phyloP scores from a whole-genome alignment of 2,329 filamentous ascomycete genomes.

The Claviceps digitariae region DNA sequence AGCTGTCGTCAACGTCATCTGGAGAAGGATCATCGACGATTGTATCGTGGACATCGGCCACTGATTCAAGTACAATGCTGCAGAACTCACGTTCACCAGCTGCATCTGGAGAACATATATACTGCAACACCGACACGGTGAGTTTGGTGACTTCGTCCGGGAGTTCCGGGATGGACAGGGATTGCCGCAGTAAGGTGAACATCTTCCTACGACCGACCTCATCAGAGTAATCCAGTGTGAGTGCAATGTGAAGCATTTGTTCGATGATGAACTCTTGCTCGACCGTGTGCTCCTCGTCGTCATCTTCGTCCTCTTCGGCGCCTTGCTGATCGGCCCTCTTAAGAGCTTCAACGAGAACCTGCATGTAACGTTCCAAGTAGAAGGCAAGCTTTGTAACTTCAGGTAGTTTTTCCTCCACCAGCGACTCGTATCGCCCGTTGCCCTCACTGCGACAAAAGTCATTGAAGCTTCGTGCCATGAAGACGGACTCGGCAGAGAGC shows the following conservation, averaged over 20 bases:
- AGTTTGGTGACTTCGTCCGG: conserved; percentile 90
- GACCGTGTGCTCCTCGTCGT: conserved; percentile 67
- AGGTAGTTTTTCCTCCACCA: conserved; percentile 86
- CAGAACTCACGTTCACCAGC: conserved; percentile 73
- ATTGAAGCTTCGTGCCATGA: conserved; percentile 85
- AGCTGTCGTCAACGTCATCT: conserved; percentile 54
- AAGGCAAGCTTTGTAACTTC: conserved; percentile 87
- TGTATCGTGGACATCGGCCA: conserved; percentile 92
- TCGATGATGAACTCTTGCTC: conserved; percentile 94
- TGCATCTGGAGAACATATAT: conserved; percentile 63
- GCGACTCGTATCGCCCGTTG: conserved; percentile 58
- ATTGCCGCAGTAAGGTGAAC: conserved; percentile 80
- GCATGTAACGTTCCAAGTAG: conserved; percentile 70
- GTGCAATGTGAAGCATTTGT: conserved; percentile 82
- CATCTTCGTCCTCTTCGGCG: conserved; percentile 34
- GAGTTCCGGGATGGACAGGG: conserved; percentile 71
- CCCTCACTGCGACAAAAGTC: conserved; percentile 72
- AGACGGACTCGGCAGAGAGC: conserved; percentile 71
- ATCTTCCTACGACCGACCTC: conserved; percentile 92
- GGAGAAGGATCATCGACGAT: conserved; percentile 59
- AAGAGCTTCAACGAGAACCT: conserved; percentile 51
- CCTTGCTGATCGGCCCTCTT: conserved; percentile 42
- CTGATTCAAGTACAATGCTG: conserved; percentile 77
- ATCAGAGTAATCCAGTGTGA: conserved; percentile 93
- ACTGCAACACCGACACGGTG: conserved; percentile 65